Evolutionary conservation across 257 asterid genomes (phyloP), one percentile per base, ranked within the genome.

Genomic region (Jasminum sambac): DNA sequence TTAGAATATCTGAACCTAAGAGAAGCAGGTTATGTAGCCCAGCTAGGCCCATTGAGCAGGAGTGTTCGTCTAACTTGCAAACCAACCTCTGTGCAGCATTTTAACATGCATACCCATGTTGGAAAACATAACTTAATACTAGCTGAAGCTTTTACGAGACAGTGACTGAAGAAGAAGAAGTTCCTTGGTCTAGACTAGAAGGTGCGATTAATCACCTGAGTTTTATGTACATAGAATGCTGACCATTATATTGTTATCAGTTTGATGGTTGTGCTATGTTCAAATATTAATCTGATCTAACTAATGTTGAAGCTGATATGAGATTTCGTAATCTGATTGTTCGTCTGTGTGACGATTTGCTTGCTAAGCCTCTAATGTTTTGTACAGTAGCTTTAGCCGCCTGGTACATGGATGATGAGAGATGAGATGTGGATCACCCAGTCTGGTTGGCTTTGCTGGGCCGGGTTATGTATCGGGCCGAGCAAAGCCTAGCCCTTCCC

Each of bases 51-150:
- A 87, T 74, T 30, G 81, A 82, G 62, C 82, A 77, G 61, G 90
- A 87, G 55, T 87, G 96, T 55, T 78, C 92, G 30, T 84, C 96
- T 75, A 90, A 87, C 88, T 77, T 90, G 86, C 79, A 78, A 68
- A 76, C 83, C 80, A 85, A 80, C 76, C 96, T 90, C 80, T 90
- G 96, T 81, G 84, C 90, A 83, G 96, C 96, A 60, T 89, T 89
- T 76, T 89, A 85, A 89, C 81, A 62, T 66, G 70, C 78, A 72
- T 50, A 37, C 61, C 75, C 59, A 71, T 75, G 64, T 64, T 74
- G 72, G n/a, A n/a, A 62, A 73, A 57, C 44, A 65, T 74, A 74
- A 73, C 75, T 72, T 76, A 65, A 48, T 5, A 57, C 26, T 52
- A 19, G 61, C 61, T 52, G 30, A 21, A 52, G 61, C 61, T n/a